These are phyloP conservation scores for Xylaria sp. DNA, from an alignment of 2,329 filamentous ascomycete species.

Conservation along the genomic window DNA sequence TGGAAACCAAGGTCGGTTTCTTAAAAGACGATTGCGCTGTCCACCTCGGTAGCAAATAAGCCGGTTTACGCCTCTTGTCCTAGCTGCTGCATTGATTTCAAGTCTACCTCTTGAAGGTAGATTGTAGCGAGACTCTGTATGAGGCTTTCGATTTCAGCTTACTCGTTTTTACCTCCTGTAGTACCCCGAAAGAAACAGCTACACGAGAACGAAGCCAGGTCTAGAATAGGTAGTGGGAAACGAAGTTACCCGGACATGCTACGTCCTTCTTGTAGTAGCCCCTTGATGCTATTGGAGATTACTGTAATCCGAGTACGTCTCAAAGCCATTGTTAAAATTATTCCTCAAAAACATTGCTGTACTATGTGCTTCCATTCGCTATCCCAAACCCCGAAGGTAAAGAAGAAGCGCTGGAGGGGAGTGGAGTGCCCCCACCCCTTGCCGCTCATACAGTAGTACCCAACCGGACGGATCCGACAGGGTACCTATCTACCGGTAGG, in stretches of 20 bases:
- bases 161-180: too few relatives aligned
- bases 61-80: not conserved
- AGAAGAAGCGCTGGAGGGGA: not conserved
- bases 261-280: too few relatives aligned
- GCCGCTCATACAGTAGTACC: conserved; percentile 7
- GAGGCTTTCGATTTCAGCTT: too few relatives aligned
- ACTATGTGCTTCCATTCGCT: too few relatives aligned
- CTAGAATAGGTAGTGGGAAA: not conserved
- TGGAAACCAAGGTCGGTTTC: not conserved
- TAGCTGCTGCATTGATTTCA: not conserved
- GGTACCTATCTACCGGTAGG: not conserved
- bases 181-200: not conserved
- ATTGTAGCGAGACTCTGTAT: too few relatives aligned
- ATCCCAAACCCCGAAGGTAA: too few relatives aligned
- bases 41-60: conserved; percentile 4
- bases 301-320: not conserved
- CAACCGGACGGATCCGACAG: conserved; percentile 22
- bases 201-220: not conserved
- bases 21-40: conserved; percentile 1
- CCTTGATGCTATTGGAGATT: not conserved
- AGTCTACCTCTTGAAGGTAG: too few relatives aligned
- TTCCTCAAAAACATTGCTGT: too few relatives aligned
- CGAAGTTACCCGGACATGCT: not conserved
- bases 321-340: not conserved
- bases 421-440: not conserved